Evolutionary conservation across 306 rosid genomes (phyloP), one percentile per base, ranked within the genome.

Genomic region (Prosopis cineraria): DNA sequence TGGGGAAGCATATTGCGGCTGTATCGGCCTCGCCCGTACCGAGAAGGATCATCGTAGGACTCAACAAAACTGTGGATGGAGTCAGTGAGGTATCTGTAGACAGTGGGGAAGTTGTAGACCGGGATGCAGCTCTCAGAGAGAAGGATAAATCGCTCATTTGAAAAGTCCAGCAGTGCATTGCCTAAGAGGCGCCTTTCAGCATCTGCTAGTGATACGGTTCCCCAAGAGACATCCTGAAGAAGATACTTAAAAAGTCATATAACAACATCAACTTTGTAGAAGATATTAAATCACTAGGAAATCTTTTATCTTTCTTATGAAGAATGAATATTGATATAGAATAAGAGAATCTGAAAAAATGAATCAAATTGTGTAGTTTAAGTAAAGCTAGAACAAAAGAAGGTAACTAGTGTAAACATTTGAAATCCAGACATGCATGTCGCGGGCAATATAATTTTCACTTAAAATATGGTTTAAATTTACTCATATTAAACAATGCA

Each of bases 51-150:
- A 4, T 95, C 98, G 10, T 95, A 95, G 2, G 99, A 89, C 56
- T 93, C 88, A n/a, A 91, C 94, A 79, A 86, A 95, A 85, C 98
- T 91, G 65, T 87, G 85, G 53, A 64, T 45, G 25, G 98, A 88
- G 34, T 79, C 82, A 37, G 50, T 87, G 68, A 93, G 97, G 81
- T 91, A 95, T 29, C 82, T 84, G 88, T 93, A 89, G 30, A 95
- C 96, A 0, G 90, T 91, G 9, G 87, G 80, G 83, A 95, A 93
- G 88, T 90, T 87, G 84, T 88, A 90, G 76, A 95, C 77, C 1
- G 99, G 98, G 82, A 95, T 93, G 89, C 99, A 91, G 80, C 97
- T 95, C 87, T 95, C 99, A 0, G 99, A 95, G 33, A 95, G 93
- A 45, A 92, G 97, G 77, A 95, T 85, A 81, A 95, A 95, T 3